Percentiles rank a stretch among this genome's conserved stretches.
These are phyloP conservation scores for Yamadazyma takamatsuzukensis DNA, from an alignment of 805 yeast genomes.

Conservation along the genomic window DNA sequence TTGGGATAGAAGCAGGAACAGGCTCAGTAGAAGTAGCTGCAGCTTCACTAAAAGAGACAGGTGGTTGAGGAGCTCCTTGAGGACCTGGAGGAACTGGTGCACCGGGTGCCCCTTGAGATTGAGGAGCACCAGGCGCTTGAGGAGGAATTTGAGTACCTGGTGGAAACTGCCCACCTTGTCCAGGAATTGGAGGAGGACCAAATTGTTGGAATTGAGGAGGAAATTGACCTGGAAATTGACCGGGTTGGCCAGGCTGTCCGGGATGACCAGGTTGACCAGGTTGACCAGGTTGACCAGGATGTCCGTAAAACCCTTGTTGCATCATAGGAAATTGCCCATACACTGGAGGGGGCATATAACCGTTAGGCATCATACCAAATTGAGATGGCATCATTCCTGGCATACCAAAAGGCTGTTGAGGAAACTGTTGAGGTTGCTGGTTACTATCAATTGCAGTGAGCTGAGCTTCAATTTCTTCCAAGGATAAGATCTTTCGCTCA, in stretches of 20 bases:
- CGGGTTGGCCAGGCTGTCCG: too few species aligned
- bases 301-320: conserved; percentile 10
- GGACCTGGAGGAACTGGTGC: conserved; percentile 3
- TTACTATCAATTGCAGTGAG: conserved; percentile 45
- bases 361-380: conserved; percentile 15
- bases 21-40: conserved; percentile 1
- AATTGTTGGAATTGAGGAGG: conserved; percentile 12
- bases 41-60: too few species aligned
- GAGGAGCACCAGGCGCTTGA: conserved; percentile 1
- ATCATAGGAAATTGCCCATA: conserved; percentile 15
- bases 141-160: conserved; percentile 3
- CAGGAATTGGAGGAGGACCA: conserved; percentile 6
- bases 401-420: conserved; percentile 29
- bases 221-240: conserved; percentile 14
- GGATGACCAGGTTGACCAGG: too few species aligned
- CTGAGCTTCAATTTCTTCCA: conserved; percentile 84
- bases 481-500: conserved; percentile 55
- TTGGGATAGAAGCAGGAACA: not conserved
- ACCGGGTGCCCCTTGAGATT: conserved; percentile 1
- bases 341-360: conserved; percentile 12
- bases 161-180: conserved; percentile 3
- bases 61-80: not conserved
- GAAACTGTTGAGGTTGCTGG: conserved; percentile 19
- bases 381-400: conserved; percentile 38
- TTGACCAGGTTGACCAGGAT: too few species aligned